A percentile compares a stretch with the other conserved stretches of the same genome.
These are phyloP conservation scores for Tuber melanosporum DNA, from an alignment of 495 filamentous ascomycete species.

Conservation along the genomic window DNA sequence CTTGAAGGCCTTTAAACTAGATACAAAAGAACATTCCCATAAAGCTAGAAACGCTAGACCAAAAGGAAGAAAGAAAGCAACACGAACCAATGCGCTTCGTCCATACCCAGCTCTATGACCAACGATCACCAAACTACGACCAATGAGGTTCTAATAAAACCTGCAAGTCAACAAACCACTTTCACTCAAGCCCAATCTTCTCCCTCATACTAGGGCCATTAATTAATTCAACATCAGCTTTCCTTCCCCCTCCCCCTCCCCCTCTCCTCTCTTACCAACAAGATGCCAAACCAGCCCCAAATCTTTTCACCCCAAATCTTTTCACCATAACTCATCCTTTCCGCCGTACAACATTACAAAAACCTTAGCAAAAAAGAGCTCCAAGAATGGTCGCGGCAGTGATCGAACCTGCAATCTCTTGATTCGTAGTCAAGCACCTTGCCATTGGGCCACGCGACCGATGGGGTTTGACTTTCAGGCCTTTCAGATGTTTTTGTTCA, in stretches of 20 bases:
- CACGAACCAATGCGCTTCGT: not conserved
- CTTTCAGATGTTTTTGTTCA: not conserved
- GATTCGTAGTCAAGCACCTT: constrained; percentile 67
- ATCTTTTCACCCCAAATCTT: not conserved
- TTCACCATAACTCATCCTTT: not conserved
- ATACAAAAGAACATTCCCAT: not conserved
- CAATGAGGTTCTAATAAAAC: not conserved
- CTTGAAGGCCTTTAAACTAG: not conserved
- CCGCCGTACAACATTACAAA: not conserved
- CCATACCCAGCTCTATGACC: not conserved
- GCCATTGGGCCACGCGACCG: constrained; percentile 55
- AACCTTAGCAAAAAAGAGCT: not conserved
- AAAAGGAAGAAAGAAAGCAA: not conserved
- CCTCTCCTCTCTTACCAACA: not conserved
- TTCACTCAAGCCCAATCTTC: not conserved
- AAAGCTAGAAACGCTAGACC: not conserved
- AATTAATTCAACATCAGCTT: not conserved
- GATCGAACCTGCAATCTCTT: constrained; percentile 52
- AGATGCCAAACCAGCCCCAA: not conserved
- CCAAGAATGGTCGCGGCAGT: constrained; percentile 11
- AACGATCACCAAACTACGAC: not conserved
- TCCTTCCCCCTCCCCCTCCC: not conserved
- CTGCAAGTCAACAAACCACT: not conserved
- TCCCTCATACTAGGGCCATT: not conserved
- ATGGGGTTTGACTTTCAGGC: not conserved